A percentile compares a stretch with the other conserved stretches of the same genome.
These are phyloP conservation scores for Solanum pinnatisectum DNA, from an alignment of 257 asterid genomes.

Conservation along the genomic window DNA sequence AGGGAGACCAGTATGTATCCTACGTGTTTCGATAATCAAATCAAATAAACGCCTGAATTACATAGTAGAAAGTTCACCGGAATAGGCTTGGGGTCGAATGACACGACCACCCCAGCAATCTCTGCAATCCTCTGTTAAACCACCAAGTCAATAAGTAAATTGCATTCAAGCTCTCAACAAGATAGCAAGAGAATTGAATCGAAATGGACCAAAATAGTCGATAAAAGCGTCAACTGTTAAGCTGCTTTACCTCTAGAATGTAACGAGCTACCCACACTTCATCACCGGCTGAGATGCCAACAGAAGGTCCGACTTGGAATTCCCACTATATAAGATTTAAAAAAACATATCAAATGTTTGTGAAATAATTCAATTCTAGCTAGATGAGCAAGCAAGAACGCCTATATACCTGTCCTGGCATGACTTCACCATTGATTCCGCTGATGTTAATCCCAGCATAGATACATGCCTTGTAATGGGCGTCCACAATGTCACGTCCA, in stretches of 20 bases:
- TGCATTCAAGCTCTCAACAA: not conserved
- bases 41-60: not conserved
- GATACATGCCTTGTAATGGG: conserved; percentile 80
- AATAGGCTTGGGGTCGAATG: conserved; percentile 95
- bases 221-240: not conserved
- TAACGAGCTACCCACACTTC: conserved; percentile 94
- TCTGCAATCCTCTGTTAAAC: conserved; percentile 79
- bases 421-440: conserved; percentile 85
- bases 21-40: not conserved
- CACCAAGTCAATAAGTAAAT: not conserved
- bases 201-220: not conserved
- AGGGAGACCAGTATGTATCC: not conserved
- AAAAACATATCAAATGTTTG: not conserved
- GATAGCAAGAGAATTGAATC: not conserved
- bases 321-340: conserved; percentile 50
- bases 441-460: conserved; percentile 83
- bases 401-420: conserved; percentile 77
- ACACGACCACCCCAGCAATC: conserved; percentile 74
- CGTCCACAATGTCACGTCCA: conserved; percentile 80
- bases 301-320: conserved; percentile 91
- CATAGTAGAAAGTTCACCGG: conserved; percentile 23
- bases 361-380: not conserved
- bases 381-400: not conserved
- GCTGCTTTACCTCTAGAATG: conserved; percentile 63
- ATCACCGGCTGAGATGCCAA: conserved; percentile 87